Conservation (phyloP, 148 eudicot species). For the Cornus florida region DNA sequence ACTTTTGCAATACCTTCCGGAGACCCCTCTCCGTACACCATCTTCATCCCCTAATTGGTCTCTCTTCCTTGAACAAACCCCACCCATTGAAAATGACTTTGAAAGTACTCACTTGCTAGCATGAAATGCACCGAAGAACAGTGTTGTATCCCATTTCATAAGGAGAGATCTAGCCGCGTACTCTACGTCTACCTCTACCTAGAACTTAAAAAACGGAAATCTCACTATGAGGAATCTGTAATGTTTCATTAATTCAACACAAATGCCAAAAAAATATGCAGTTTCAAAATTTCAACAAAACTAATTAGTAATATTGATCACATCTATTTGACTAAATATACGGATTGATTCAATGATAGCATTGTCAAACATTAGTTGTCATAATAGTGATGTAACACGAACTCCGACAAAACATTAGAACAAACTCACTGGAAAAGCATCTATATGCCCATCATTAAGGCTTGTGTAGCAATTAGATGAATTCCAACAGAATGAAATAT, state of each 20-base stretch:
- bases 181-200: not conserved
- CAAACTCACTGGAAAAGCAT: not conserved
- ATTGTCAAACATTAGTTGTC: not conserved
- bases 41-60: conserved; percentile 44
- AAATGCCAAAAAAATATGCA: not conserved
- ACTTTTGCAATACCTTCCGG: conserved; percentile 53
- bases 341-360: not conserved
- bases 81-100: conserved; percentile 41
- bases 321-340: too few relatives aligned
- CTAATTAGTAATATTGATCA: too few relatives aligned
- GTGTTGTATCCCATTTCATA: not conserved
- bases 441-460: not conserved
- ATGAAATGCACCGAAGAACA: not conserved
- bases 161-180: not conserved
- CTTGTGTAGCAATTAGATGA: not conserved
- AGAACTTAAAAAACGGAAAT: not conserved
- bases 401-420: too few relatives aligned
- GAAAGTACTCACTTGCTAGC: not conserved
- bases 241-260: not conserved
- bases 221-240: not conserved
- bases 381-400: not conserved
- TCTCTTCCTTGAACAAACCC: conserved; percentile 66
- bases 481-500: too few relatives aligned
- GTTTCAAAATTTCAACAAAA: not conserved
- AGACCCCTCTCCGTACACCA: conserved; percentile 31